Evolutionary conservation across 2,329 filamentous ascomycete genomes (phyloP), one percentile per base, ranked within the genome.

Genomic region (Aspergillus quadricinctus): DNA sequence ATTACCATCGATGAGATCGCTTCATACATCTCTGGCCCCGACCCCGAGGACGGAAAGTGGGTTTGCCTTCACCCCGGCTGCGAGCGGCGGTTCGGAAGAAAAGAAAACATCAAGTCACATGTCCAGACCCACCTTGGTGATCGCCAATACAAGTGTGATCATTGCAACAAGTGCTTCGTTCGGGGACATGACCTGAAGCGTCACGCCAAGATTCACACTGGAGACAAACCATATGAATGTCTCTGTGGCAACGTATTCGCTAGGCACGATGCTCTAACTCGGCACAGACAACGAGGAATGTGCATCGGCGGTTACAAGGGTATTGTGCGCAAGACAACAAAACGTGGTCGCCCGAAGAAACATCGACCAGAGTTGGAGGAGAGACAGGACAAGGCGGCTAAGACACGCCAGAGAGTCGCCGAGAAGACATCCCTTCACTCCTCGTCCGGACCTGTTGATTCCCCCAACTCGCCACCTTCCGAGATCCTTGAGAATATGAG

Each of bases 71-170:
- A 78, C 65, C 79, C 90, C 8, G 87, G 86, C 28, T 99, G 94
- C 74, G 84, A 87, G 64, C 96, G 96, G 74, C 85, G 87, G 53
- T 97, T 99, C 70, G 93, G 92, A n/a, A 86, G 94, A 65, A 96
- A 97, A 73, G 94, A 99, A 74, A 97, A 99, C 76, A 97, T 97
- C 79, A 96, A 96, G 72, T 96, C 92, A 0, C 94, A 99, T 72
- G 90, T 99, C 14, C 94, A 99, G 76, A 99, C 94, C 3, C 94
- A 99, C 75, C 87, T 99, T 61, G 94, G 95, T 67, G 94, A 99
- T 73, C 85, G 94, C 49, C 94, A 97, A 72, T 99, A 91, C 77
- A 88, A 90, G 73, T 99, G 94, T 76, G 92, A 93, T 48, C 88
- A 89, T 54, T 99, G 94, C 78, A 83, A 88, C 52, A 97, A 97